Base-by-base conservation (phyloP, 2,329 filamentous ascomycete species). In the Peltaster fructicola region DNA sequence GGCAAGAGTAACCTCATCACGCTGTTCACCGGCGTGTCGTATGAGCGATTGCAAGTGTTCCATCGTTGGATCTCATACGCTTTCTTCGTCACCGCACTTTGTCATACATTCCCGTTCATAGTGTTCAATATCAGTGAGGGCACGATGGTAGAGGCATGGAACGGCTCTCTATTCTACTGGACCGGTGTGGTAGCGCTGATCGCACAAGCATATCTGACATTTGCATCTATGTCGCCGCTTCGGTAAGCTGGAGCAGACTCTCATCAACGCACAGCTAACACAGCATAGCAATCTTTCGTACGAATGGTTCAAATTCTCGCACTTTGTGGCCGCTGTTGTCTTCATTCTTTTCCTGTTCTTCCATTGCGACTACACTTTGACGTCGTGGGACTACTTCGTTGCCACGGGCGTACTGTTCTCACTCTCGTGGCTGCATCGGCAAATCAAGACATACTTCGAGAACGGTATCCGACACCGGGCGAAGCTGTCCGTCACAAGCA, bases 301-400 rank as follows among this genome's bases (percentile, higher is more conserved):
- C 39, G 67, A 73, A 33, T 63, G 67, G 37, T 72, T 72, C 58
- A 71, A 71, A 35, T 53, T 52, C 3, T 58, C 61, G 0, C 67
- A 72, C 36, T 56, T 62, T 30, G 29, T 64, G 11, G 55, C 57
- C 3, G 65, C 59, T 0, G 33, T 63, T 3, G 35, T 67, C 2
- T 72, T 71, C 35, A 47, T 69, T 10, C 24, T 70, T 6, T 65
- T 68, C 38, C 62, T 72, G 43, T 71, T 72, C 45, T 52, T 68
- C 25, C 67, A 72, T 44, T 70, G 66, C 39, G 57, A 64, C 39
- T 61, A 57, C 41, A 54, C 49, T 0, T 48, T 71, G 8, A 56
- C 59, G 2, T 66, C 64, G 2, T 68, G 61, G 60, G 60, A 71
- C 45, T 72, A 71, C 39, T 70, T 72, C 39, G 61, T 73, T 32